A percentile compares a stretch with the other conserved stretches of the same genome.
Evolutionary conservation across 352 stramenopile genomes (phyloP).

Genomic region (Globisporangium acanthophoron): DNA sequence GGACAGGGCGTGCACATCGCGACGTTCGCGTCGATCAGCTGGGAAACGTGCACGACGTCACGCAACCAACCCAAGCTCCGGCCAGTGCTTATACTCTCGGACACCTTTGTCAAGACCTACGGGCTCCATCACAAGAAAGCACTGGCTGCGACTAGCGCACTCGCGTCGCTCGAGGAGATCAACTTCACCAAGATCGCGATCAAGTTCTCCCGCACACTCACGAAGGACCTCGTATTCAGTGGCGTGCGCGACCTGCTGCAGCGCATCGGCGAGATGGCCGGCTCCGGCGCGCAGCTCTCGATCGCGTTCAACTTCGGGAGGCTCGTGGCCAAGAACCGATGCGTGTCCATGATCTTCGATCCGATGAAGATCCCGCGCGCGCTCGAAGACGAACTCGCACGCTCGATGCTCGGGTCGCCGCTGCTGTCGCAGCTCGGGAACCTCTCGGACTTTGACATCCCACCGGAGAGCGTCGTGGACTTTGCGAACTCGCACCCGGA

Average conservation of each 20-base stretch:
- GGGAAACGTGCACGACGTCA: slow-evolving; percentile 53
- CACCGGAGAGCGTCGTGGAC: slow-evolving; percentile 25
- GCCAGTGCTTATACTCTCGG: slow-evolving; percentile 55
- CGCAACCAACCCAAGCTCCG: slow-evolving; percentile 54
- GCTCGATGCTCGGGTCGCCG: slow-evolving; percentile 45
- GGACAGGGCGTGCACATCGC: slow-evolving; percentile 61
- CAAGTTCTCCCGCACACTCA: slow-evolving; percentile 71
- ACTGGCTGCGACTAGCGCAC: slow-evolving; percentile 16
- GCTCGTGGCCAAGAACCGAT: slow-evolving; percentile 73
- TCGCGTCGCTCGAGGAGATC: slow-evolving; percentile 67
- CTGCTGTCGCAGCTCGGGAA: slow-evolving; percentile 38
- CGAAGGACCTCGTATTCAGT: slow-evolving; percentile 68
- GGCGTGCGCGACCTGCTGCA: slow-evolving; percentile 67
- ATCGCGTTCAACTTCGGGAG: slow-evolving; percentile 66
- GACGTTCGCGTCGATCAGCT: slow-evolving; percentile 71
- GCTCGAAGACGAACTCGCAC: slow-evolving; percentile 53
- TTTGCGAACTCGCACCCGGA: slow-evolving; percentile 23
- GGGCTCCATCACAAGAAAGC: slow-evolving; percentile 43
- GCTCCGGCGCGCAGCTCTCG: slow-evolving; percentile 41
- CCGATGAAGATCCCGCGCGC: slow-evolving; percentile 48
- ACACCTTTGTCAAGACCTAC: slow-evolving; percentile 66
- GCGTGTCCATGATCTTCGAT: slow-evolving; percentile 67
- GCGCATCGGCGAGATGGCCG: slow-evolving; percentile 61
- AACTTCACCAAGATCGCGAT: slow-evolving; percentile 83
- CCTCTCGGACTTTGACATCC: slow-evolving; percentile 54